Evolutionary conservation across 352 stramenopile genomes (phyloP), one percentile per base, ranked within the genome.

Genomic region (Elongisporangium anandrum): DNA sequence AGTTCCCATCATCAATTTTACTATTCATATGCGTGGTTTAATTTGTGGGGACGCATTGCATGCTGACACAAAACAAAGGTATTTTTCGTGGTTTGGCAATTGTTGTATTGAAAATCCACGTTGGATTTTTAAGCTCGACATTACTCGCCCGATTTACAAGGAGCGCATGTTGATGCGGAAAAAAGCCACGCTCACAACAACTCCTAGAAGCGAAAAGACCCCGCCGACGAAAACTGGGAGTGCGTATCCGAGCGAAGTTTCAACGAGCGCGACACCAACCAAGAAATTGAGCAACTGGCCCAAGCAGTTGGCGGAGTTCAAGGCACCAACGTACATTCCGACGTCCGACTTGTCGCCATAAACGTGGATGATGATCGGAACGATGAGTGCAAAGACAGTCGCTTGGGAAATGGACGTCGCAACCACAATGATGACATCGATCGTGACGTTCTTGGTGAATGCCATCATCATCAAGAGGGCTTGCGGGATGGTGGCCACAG

Each of bases 91-190:
- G n/a, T n/a, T n/a, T 34, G 24, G 24, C 24, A 7, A 34, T 34
- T 41, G 29, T 41, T 41, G 29, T 41, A 41, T 41, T 41, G 29
- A 41, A 13, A 41, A 41, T 41, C 29, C 5, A 15, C 9, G 29
- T 41, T 41, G 9, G 4, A 15, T 7, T 3, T 34, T 34, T 34
- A 7, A 3, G 7, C 3, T 8, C 3, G 24, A 34, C 24, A n/a
- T 34, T 34, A 34, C 24, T 34, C 24, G 24, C 3, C 24, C 24
- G 8, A 1, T 41, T 48, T 79, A 95, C 76, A 95, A 84, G 23
- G 80, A 90, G 66, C 85, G 64, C 81, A 93, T 91, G 54, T 92
- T 74, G 63, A 95, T 82, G 12, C 61, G 67, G 64, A 92, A 79
- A 26, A 75, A 85, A 47, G 62, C 57, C 0, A 87, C n/a, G 21